Base-by-base conservation (phyloP, 768 basidiomycete genomes). In the Crucibulum laeve region DNA sequence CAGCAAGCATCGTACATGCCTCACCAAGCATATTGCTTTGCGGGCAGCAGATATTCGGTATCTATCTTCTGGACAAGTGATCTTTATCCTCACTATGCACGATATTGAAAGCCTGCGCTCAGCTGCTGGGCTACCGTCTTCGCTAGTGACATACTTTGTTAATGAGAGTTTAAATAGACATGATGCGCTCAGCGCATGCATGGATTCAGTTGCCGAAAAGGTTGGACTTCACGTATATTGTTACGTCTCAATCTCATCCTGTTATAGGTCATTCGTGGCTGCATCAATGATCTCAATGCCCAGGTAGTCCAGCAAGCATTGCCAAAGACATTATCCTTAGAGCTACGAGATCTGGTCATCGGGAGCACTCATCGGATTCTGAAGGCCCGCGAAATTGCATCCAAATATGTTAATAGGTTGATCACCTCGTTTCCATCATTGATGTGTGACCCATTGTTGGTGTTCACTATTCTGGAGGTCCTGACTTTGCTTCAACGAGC, bases 361-460 rank as follows among this genome's bases (percentile, higher is more conserved):
- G 71, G 73, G 32, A 86, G 87, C 63, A 91, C 90, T 3, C 90
- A 94, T 62, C 80, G 91, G 22, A 79, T 90, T 45, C 70, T 77
- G 24, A 89, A 87, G 58, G 87, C 86, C 40, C 76, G 95, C 25
- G 85, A 87, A 25, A 73, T 92, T 23, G 89, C 94, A 1, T 74
- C 83, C 32, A 84, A 80, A 62, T 96, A 88, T 57, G 74, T 97
- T 21, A 80, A 91, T 63, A 77, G 82, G 28, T 69, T 98, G 30
- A 84, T 98, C 50, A 85, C 82, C 5, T 90, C 87, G 1, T 97
- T 97, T 64, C 93, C 96, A 1, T 92, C 93, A 11, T 69, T 99
- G 39, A 87, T 96, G 80, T 98, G 95, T 63, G 87, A 94, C 54
- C 79, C 84, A 3, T 74, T 82, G 7, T 74, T 98, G 10, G 87